A percentile compares a stretch with the other conserved stretches of the same genome.
Conservation (phyloP, 257 asterid genomes). For the Nicotiana paniculata region DNA sequence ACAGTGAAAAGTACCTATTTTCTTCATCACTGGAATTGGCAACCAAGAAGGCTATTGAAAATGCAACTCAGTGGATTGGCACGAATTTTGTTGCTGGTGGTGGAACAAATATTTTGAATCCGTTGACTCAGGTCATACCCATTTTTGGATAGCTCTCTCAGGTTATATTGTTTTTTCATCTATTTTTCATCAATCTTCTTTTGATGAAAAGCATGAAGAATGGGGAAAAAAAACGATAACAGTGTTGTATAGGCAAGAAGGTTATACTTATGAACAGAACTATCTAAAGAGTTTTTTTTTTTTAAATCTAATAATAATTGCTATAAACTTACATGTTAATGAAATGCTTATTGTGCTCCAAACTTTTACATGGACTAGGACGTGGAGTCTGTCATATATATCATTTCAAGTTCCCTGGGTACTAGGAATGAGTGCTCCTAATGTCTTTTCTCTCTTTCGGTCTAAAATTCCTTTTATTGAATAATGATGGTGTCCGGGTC, state of each 20-base stretch:
- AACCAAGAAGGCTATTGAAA: constrained; percentile 23
- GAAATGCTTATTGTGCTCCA: background rate
- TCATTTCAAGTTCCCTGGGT: no score
- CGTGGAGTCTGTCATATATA: background rate
- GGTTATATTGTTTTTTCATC: background rate
- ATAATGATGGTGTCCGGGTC: no score
- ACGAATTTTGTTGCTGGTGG: constrained; percentile 37
- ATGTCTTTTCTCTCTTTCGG: no score
- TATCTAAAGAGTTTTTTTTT: background rate
- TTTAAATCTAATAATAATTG: background rate
- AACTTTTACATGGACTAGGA: background rate
- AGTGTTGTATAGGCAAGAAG: background rate
- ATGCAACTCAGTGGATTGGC: constrained; percentile 33
- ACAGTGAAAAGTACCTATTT: constrained; percentile 24
- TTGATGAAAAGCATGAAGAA: background rate
- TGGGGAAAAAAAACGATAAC: background rate
- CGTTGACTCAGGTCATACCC: constrained; percentile 31
- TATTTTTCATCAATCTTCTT: background rate
- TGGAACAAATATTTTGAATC: constrained; percentile 28
- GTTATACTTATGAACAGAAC: background rate
- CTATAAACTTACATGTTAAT: background rate
- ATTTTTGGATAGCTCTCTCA: background rate
- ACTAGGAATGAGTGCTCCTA: no score
- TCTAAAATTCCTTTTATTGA: no score
- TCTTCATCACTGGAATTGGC: constrained; percentile 36